Evolutionary conservation across 2,329 filamentous ascomycete species (phyloP).

Genomic region (Botrytis fabae): DNA sequence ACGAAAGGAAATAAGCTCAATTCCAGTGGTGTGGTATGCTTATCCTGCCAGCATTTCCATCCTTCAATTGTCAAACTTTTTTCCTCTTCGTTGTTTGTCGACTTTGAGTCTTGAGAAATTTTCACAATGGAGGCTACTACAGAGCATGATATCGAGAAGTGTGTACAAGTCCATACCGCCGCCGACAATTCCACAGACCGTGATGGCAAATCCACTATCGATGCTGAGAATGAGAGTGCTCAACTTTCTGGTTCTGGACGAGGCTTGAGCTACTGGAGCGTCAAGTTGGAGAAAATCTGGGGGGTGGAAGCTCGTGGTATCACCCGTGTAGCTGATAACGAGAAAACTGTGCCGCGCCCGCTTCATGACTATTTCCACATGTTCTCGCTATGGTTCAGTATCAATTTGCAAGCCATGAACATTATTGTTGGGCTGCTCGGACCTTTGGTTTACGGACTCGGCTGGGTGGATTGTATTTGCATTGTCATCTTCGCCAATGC

Average conservation of each 20-base stretch:
- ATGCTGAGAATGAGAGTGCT: neutral
- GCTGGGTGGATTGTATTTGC: constrained; percentile 55
- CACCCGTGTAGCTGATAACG: constrained; percentile 53
- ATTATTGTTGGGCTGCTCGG: constrained; percentile 62
- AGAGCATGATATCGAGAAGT: constrained; percentile 26
- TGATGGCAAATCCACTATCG: constrained; percentile 14
- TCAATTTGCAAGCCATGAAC: constrained; percentile 62
- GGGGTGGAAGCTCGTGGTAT: constrained; percentile 56
- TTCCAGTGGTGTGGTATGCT: constrained; percentile 2
- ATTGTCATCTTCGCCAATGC: constrained; percentile 57
- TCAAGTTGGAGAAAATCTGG: constrained; percentile 25
- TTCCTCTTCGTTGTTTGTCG: neutral
- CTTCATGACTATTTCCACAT: constrained; percentile 49
- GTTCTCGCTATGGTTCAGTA: constrained; percentile 58
- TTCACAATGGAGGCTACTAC: constrained; percentile 21
- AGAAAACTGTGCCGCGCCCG: constrained; percentile 50
- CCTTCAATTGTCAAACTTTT: neutral
- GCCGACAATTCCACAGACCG: constrained; percentile 8
- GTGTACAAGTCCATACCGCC: constrained; percentile 15
- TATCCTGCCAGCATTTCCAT: neutral
- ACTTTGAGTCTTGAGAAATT: neutral
- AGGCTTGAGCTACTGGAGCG: constrained; percentile 18
- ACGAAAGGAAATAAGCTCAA: constrained; percentile 17
- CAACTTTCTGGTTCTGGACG: neutral
- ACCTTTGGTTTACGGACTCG: constrained; percentile 55